Evolutionary conservation across 208 protist genomes (phyloP), one percentile per base, ranked within the genome.

Genomic region (Lotmaria passim): DNA sequence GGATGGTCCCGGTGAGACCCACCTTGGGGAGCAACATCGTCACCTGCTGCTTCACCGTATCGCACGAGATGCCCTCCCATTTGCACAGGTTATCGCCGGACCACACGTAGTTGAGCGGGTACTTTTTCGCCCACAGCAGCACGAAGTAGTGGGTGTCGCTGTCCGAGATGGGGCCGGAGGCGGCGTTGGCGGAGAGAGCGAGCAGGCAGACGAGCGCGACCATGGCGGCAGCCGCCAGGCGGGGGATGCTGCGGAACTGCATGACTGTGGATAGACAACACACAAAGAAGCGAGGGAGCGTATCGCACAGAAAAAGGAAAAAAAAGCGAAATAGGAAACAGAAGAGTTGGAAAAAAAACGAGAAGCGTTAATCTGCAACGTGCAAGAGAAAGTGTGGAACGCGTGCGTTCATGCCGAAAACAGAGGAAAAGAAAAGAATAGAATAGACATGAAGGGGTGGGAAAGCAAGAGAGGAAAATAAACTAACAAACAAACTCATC

Each of bases 21-120:
- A 72, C 10, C 48, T 33, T 53, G 34, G 39, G 46, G 63, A 61
- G 72, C 15, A 70, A 39, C 52, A 70, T 61, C 21, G 64, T 61
- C 51, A 70, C 64, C 38, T 51, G 62, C 55, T 80, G 51, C 28
- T 63, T 69, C 21, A 53, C 63, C 1, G 52, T 77, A 41, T 70
- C 64, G 67, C 79, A 85, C n/a, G 71, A 62, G 24, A 85, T 71
- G 31, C 79, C 79, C 23, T 73, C 67, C 66, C 76, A 85, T 24
- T 67, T 52, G 61, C 80, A 85, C 26, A 73, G 69, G 64, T 85
- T 68, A 17, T 81, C 74, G 23, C 68, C 69, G 30, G 61, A 55
- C 80, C 80, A 85, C 24, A 85, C 60, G 36, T 67, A 69, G 31
- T 76, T 73, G 41, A 71, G 53, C 5, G 65, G 69, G 67, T 57